phyloP scores from a whole-genome alignment of 352 stramenopile genomes.

The Phytophthora tentaculata region DNA sequence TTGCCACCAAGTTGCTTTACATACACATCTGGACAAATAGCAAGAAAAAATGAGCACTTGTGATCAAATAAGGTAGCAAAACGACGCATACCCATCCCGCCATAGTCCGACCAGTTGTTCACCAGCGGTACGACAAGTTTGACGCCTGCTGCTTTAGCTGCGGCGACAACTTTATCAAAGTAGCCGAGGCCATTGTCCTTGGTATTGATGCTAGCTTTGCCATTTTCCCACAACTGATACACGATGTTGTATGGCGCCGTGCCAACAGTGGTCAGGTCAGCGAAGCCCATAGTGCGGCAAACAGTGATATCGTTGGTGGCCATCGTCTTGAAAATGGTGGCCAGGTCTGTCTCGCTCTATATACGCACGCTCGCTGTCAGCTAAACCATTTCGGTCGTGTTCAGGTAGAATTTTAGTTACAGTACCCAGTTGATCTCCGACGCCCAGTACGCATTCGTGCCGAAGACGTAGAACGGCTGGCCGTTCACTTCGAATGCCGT shows the following conservation, averaged over 20 bases:
- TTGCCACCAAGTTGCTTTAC: constrained; percentile 37
- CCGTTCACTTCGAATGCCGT: constrained; percentile 30
- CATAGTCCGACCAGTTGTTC: constrained; percentile 48
- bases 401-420: not conserved
- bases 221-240: constrained; percentile 40
- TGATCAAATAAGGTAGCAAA: no score
- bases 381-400: not conserved
- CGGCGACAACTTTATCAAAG: constrained; percentile 37
- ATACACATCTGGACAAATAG: constrained; percentile 12
- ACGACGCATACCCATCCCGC: constrained; percentile 28
- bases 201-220: constrained; percentile 33
- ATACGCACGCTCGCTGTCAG: constrained; percentile 4
- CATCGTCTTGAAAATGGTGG: constrained; percentile 41
- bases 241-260: constrained; percentile 33
- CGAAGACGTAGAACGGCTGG: constrained; percentile 39
- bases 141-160: constrained; percentile 38
- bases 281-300: constrained; percentile 35
- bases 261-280: constrained; percentile 23
- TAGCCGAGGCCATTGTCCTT: constrained; percentile 33
- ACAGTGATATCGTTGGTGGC: constrained; percentile 36
- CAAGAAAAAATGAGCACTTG: not conserved
- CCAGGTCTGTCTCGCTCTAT: constrained; percentile 28
- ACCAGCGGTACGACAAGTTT: constrained; percentile 45
- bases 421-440: constrained; percentile 36
- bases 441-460: constrained; percentile 41